Conservation (phyloP, 768 basidiomycete species). For the Suillus brevipes region DNA sequence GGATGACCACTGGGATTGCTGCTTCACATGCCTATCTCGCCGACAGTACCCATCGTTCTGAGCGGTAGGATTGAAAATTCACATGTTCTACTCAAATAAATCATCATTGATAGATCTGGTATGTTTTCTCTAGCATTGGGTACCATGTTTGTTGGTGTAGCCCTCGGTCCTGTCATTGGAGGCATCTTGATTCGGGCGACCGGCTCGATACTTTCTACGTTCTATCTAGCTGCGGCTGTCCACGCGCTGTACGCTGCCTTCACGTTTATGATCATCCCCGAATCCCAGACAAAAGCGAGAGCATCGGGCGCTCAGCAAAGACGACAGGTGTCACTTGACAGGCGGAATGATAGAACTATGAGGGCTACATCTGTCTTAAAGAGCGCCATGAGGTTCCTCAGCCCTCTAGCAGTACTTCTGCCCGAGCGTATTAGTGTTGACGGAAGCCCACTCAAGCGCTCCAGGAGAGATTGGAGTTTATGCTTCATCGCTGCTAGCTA, state of each 20-base stretch:
- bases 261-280: conserved; percentile 67
- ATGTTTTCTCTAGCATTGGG: conserved; percentile 68
- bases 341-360: conserved; percentile 10
- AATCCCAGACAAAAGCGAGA: conserved; percentile 62
- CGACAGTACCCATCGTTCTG: conserved; percentile 58
- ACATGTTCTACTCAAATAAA: conserved; percentile 8
- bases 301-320: conserved; percentile 32
- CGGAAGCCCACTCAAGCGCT: conserved; percentile 41
- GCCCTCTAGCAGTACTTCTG: conserved; percentile 66
- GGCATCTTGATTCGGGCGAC: conserved; percentile 61
- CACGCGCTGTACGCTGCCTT: conserved; percentile 52
- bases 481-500: conserved; percentile 54
- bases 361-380: conserved; percentile 29
- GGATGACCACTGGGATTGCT: conserved; percentile 49
- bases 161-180: conserved; percentile 75
- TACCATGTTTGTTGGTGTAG: conserved; percentile 70
- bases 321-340: conserved; percentile 6
- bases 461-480: conserved; percentile 64
- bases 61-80: conserved; percentile 42
- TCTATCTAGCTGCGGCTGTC: conserved; percentile 60
- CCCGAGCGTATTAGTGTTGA: conserved; percentile 38
- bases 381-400: conserved; percentile 60
- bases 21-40: conserved; percentile 66
- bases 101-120: conserved; percentile 47
- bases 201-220: conserved; percentile 58